Base-by-base conservation (phyloP, 2,329 filamentous ascomycete genomes). In the Ilyonectria destructans region DNA sequence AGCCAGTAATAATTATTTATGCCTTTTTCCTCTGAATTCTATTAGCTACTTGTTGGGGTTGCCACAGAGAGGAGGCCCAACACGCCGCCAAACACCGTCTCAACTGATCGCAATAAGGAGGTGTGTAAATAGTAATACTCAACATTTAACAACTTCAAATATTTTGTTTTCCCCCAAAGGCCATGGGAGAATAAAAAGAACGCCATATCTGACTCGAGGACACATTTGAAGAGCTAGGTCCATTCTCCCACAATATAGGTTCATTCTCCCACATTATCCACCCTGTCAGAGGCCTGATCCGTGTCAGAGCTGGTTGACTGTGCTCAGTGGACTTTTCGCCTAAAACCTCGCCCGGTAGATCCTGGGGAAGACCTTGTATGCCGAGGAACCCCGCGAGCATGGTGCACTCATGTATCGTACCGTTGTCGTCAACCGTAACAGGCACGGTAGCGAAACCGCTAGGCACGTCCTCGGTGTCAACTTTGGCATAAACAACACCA, bases 351-450 rank as follows among this genome's bases (percentile, higher is more conserved):
- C 17, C 21, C 26, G 46, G 21, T 3, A 17, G 5, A n/a, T 29
- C 12, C 52, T 40, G n/a, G 2, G 43, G 15, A 29, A 57, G 49
- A 46, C 23, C 64, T 49, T 68, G 57, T 29, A 67, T 62, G 19
- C 69, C 72, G 1, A 74, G 6, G 5, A 64, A 74, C 0, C 71
- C 72, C n/a, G 72, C 72, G 1, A 74, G 21, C 64, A 74, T 72
- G 6, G 33, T 67, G 12, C 63, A 68, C 3, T 56, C 35, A 23
- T 43, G 29, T 0, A 46, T n/a, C 1, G 2, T 35, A 1, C 62
- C 66, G 5, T 69, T n/a, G 19, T 65, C 56, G 10, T 65, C 45
- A 6, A 74, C 45, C 10, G 21, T 65, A 4, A 74, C 66, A 4
- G 72, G 71, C 2, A 74, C 70, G 10, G 68, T 58, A 13, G 52